A percentile compares a stretch with the other conserved stretches of the same genome.
Evolutionary conservation across 768 basidiomycete species (phyloP).

Genomic region (Boletellus emodensis): DNA sequence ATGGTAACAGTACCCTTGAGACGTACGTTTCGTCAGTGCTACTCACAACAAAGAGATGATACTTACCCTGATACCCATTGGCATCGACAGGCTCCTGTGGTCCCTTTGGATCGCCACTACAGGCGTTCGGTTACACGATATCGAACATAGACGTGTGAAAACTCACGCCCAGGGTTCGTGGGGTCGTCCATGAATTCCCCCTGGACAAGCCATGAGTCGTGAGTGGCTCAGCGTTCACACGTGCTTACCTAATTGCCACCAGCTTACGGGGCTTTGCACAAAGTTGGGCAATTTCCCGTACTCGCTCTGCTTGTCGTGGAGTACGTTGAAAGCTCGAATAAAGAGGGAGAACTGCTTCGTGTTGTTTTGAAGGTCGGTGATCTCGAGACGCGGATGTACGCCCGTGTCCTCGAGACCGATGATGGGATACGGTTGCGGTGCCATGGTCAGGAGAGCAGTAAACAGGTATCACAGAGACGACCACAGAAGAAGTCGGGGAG

Average conservation of each 20-base stretch:
- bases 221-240: not conserved
- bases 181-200: slow-evolving; percentile 17
- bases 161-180: not conserved
- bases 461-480: no score
- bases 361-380: no score
- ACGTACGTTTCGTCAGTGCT: not conserved
- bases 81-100: not conserved
- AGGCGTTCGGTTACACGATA: not conserved
- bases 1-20: slow-evolving; percentile 19
- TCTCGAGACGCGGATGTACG: no score
- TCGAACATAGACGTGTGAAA: slow-evolving; percentile 4
- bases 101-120: slow-evolving; percentile 15
- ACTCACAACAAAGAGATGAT: not conserved
- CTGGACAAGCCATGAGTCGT: not conserved
- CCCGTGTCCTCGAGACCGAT: no score
- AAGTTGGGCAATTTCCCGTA: no score
- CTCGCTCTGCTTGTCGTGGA: no score
- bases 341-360: no score
- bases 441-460: no score
- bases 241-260: slow-evolving; percentile 18
- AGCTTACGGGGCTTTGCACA: not conserved
- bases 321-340: no score
- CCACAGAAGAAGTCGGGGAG: no score
- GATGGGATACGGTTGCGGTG: no score
- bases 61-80: slow-evolving; percentile 9